phyloP scores from a whole-genome alignment of 2,329 filamentous ascomycete species.

The Aureobasidium leucospermi region DNA sequence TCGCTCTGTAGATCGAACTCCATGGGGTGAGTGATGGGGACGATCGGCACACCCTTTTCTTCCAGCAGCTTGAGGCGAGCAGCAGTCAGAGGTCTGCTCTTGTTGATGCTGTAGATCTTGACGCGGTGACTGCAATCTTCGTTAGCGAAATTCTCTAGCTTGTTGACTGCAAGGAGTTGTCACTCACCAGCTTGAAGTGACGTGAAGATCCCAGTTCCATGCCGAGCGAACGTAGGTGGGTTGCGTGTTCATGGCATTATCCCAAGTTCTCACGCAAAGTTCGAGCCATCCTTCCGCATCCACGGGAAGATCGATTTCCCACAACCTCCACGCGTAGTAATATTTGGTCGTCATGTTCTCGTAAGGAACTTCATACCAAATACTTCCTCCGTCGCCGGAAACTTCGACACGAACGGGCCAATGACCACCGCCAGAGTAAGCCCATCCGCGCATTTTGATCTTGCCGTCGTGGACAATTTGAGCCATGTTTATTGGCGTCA shows the following conservation, averaged over 20 bases:
- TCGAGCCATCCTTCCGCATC: conserved; percentile 43
- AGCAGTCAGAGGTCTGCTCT: conserved; percentile 40
- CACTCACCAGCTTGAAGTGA: conserved; percentile 46
- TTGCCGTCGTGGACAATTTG: conserved; percentile 53
- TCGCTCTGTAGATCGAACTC: conserved; percentile 43
- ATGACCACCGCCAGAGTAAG: conserved; percentile 35
- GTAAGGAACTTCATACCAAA: conserved; percentile 56
- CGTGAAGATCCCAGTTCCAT: conserved; percentile 59
- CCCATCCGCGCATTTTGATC: conserved; percentile 47
- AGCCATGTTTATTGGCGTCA: conserved; percentile 55
- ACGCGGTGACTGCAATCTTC: conserved; percentile 43
- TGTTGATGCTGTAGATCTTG: conserved; percentile 57
- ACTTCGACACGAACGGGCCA: conserved; percentile 57
- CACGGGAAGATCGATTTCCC: conserved; percentile 56
- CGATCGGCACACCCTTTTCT: conserved; percentile 39
- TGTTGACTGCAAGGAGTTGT: not conserved
- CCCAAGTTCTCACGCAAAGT: conserved; percentile 38
- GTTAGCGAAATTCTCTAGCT: not conserved
- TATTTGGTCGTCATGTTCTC: conserved; percentile 57
- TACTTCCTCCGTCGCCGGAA: conserved; percentile 54
- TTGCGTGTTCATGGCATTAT: conserved; percentile 41
- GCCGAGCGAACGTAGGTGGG: conserved; percentile 37
- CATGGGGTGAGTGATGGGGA: conserved; percentile 48
- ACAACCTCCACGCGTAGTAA: conserved; percentile 57
- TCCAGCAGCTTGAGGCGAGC: conserved; percentile 47